A percentile compares a stretch with the other conserved stretches of the same genome.
phyloP scores from a whole-genome alignment of 768 basidiomycete genomes.

The Kondoa malvinella region DNA sequence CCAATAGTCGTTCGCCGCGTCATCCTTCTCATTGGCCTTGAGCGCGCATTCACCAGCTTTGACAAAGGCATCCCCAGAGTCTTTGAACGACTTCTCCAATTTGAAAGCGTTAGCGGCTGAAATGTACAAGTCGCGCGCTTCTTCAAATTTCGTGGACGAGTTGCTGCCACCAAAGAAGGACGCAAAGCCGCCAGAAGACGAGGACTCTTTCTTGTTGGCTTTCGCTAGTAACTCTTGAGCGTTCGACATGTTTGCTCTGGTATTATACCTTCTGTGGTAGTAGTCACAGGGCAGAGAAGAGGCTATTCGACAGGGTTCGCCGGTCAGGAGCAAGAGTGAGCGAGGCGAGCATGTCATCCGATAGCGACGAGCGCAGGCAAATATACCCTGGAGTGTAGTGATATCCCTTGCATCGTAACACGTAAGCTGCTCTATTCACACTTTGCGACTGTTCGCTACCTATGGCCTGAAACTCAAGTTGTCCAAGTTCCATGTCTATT shows the following conservation, averaged over 20 bases:
- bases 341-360: too few species aligned
- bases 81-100: conserved; percentile 76
- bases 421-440: too few species aligned
- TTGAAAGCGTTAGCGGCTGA: conserved; percentile 66
- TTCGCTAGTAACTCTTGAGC: conserved; percentile 46
- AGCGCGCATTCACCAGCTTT: conserved; percentile 89
- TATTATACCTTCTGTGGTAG: neutral
- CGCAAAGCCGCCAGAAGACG: conserved; percentile 35
- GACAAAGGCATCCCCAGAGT: conserved; percentile 79
- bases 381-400: too few species aligned
- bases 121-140: conserved; percentile 86
- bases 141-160: conserved; percentile 72
- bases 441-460: too few species aligned
- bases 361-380: too few species aligned
- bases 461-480: too few species aligned
- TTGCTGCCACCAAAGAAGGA: conserved; percentile 34
- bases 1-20: conserved; percentile 98
- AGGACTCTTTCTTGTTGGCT: conserved; percentile 79
- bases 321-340: too few species aligned
- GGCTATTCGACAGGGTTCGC: neutral
- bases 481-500: too few species aligned
- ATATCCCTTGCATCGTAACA: too few species aligned
- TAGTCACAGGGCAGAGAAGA: neutral
- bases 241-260: conserved; percentile 10
- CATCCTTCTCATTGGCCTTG: conserved; percentile 67